Base-by-base conservation (phyloP, 2,329 filamentous ascomycete species). In the Aspergillus aculeatinus region DNA sequence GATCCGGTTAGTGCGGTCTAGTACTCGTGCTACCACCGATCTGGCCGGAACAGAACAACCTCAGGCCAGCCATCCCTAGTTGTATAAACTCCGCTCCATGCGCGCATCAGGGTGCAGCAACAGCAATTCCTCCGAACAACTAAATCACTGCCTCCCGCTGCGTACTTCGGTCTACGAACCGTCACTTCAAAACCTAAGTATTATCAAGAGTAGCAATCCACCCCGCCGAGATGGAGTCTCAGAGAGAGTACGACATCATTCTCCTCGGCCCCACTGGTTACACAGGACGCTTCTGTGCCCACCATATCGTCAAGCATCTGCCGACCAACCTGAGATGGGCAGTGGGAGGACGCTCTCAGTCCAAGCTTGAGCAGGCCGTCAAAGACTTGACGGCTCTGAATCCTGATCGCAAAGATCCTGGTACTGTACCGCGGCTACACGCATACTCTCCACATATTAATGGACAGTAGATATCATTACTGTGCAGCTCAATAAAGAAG, bases 321-420 rank as follows among this genome's bases (percentile, higher is more conserved):
- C 89, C 92, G 0, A 91, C 89, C 19, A 85, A 91, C 72, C 75
- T 96, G 63, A 92, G 87, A 79, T 97, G 93, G 93, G 93, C 91
- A 14, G 81, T 97, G 58, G 91, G 92, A 50, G 93, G 93, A 31
- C 89, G 93, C 27, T 93, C 90, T n/a, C 79, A 83, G 52, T 79
- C 82, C 52, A 96, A 96, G 75, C 83, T 98, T 4, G 83, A 89
- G 65, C 77, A 79, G 47, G 76, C 97, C 11, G 85, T 87, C 7
- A 80, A 86, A 55, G 86, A 90, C 57, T 83, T 93, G 72, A 86
- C 87, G 68, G 72, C 78, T 59, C 69, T 89, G 60, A 90, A 90
- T 71, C 81, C 87, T 2, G 87, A 96, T 73, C 87, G 93, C 56
- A 71, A 79, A 39, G 83, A 85, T 56, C 92, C 92, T 70, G 85